These are phyloP conservation scores for Aspergillus sp. DNA, from an alignment of 2,329 filamentous ascomycete genomes.

Conservation along the genomic window DNA sequence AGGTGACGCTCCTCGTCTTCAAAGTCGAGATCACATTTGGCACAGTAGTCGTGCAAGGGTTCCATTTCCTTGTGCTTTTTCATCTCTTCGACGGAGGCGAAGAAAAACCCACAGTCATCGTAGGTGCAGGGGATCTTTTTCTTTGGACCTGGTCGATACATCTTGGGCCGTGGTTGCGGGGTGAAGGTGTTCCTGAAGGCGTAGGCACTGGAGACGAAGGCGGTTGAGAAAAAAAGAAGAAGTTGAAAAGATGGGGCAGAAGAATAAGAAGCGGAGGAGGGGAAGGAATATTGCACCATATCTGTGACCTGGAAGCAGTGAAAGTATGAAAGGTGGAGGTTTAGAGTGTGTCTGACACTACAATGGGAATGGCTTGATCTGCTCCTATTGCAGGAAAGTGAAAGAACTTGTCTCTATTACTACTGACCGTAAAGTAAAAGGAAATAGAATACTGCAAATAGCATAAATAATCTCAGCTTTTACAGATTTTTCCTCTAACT, in stretches of 20 bases:
- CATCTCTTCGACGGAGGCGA: conserved; percentile 42
- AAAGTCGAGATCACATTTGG: conserved; percentile 41
- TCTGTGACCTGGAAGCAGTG: too few relatives aligned
- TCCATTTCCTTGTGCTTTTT: conserved; percentile 45
- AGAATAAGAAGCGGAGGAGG: not conserved
- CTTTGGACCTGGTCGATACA: conserved; percentile 2
- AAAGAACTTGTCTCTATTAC: too few relatives aligned
- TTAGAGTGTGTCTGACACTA: too few relatives aligned
- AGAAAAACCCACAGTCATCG: conserved; percentile 39
- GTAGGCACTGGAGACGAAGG: not conserved
- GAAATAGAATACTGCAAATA: too few relatives aligned
- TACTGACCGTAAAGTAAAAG: too few relatives aligned
- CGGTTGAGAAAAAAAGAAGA: not conserved
- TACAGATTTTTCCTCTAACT: too few relatives aligned
- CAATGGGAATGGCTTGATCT: too few relatives aligned
- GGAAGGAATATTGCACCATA: not conserved
- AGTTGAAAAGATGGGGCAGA: not conserved
- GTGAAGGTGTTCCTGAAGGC: not conserved
- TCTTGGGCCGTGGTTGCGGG: not conserved
- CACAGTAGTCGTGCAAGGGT: conserved; percentile 36
- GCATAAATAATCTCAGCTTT: too few relatives aligned
- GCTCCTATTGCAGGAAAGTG: too few relatives aligned
- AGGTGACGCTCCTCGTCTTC: conserved; percentile 38
- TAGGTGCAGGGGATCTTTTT: conserved; percentile 41
- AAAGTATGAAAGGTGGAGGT: too few relatives aligned